phyloP scores from a whole-genome alignment of 2,329 filamentous ascomycete species.

The Nemania abortiva region DNA sequence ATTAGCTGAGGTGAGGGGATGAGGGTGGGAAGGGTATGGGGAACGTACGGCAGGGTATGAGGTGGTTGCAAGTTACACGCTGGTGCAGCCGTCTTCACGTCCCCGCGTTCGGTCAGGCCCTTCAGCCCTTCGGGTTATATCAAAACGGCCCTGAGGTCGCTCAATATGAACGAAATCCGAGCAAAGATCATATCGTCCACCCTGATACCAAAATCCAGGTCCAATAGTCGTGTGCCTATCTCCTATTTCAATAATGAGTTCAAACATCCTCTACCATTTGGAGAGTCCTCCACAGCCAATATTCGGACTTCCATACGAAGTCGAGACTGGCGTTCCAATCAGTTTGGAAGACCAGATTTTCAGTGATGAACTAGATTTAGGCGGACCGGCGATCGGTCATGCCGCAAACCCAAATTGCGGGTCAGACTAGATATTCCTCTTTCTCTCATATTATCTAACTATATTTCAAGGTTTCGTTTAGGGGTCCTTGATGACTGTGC shows the following conservation, averaged over 20 bases:
- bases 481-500: conserved; percentile 41
- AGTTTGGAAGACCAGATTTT: not conserved
- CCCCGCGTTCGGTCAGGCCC: not conserved
- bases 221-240: not conserved
- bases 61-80: not conserved
- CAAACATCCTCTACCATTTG: conserved; percentile 17
- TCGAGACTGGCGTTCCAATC: not conserved
- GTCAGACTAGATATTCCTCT: conserved; percentile 18
- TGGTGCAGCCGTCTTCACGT: not conserved
- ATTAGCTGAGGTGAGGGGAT: not conserved
- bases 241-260: not conserved
- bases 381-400: not conserved
- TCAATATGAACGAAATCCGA: not conserved
- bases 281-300: not conserved
- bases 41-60: not conserved
- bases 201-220: not conserved
- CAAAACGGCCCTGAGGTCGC: conserved; percentile 15
- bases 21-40: not conserved
- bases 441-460: conserved; percentile 7
- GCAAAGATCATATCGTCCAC: not conserved
- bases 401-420: conserved; percentile 1
- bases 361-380: too few species aligned
- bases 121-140: conserved; percentile 2
- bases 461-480: conserved; percentile 31
- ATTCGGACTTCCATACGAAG: not conserved